Conservation (phyloP, 1,284 basidiomycete genomes). For the Xerocomus amazonicus region DNA sequence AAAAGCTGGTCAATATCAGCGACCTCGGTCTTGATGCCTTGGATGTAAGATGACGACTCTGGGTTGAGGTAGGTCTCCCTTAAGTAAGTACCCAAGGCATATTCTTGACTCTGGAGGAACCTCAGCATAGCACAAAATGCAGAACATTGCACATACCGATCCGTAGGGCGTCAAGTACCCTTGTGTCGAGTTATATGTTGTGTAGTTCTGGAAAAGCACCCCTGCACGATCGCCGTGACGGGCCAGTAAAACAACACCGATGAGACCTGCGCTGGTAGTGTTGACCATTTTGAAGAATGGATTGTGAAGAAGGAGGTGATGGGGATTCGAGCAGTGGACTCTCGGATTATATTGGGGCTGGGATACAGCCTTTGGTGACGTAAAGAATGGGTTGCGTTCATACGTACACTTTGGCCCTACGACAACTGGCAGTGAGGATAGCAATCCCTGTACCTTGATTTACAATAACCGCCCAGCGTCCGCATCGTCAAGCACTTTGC, state of each 20-base stretch:
- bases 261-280: constrained; percentile 25
- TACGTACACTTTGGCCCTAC: not conserved
- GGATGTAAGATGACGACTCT: constrained; percentile 31
- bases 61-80: constrained; percentile 37
- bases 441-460: not conserved
- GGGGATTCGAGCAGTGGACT: not conserved
- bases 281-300: constrained; percentile 25
- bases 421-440: not conserved
- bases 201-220: constrained; percentile 35
- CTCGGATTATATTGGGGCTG: constrained; percentile 14
- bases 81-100: constrained; percentile 39
- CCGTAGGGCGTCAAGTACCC: constrained; percentile 48
- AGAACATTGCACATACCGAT: constrained; percentile 25
- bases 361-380: not conserved
- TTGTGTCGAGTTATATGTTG: constrained; percentile 38
- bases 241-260: constrained; percentile 37
- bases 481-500: not conserved
- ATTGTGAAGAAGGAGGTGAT: not conserved
- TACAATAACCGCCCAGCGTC: not conserved
- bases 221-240: constrained; percentile 45
- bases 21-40: constrained; percentile 32
- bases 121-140: not conserved
- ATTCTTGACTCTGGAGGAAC: constrained; percentile 34
- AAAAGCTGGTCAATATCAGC: constrained; percentile 31
- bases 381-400: not conserved